Evolutionary conservation across 768 basidiomycete species (phyloP).

Genomic region (Steccherinum ochraceum): DNA sequence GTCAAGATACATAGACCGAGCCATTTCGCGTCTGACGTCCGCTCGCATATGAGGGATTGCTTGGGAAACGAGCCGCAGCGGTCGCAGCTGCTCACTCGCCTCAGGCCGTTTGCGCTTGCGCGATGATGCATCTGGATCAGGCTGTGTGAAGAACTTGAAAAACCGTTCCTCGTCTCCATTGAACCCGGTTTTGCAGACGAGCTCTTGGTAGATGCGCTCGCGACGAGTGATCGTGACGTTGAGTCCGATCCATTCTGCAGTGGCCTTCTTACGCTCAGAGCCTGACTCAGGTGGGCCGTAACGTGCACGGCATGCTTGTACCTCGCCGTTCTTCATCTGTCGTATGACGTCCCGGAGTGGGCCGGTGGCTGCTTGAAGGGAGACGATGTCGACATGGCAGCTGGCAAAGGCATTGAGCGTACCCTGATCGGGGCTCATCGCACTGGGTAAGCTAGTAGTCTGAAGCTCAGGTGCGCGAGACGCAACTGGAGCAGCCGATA

Average conservation of each 20-base stretch:
- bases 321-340: slow-evolving; percentile 1
- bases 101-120: neutral
- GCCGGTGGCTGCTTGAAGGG: neutral
- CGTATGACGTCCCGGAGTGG: neutral
- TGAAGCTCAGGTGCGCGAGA: no score
- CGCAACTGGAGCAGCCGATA: no score
- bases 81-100: neutral
- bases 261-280: neutral
- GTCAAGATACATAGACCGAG: neutral
- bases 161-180: neutral
- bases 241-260: neutral
- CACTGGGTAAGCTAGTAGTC: no score
- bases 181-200: neutral
- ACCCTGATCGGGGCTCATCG: no score
- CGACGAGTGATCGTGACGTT: slow-evolving; percentile 1
- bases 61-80: neutral
- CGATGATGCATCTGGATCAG: neutral
- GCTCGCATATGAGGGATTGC: neutral
- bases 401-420: neutral
- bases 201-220: neutral
- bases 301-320: neutral
- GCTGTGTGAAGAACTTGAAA: neutral
- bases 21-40: neutral
- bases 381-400: neutral
- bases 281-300: neutral